phyloP scores from a whole-genome alignment of 2,329 filamentous ascomycete genomes.

The Chalaropsis ovoidea region DNA sequence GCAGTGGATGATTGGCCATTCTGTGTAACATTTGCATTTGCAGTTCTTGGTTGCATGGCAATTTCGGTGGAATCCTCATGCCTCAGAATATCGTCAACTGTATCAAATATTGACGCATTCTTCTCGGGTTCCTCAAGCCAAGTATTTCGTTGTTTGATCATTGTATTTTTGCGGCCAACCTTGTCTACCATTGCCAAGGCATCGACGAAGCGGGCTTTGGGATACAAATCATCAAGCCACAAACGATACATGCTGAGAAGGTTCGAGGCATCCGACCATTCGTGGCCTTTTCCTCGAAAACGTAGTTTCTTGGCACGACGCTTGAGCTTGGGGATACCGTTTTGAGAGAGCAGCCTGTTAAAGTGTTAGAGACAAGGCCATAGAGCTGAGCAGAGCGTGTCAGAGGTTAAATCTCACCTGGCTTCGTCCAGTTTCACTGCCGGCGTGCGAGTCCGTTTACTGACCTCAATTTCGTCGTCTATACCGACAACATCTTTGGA shows the following conservation, averaged over 20 bases:
- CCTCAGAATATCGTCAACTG: slow-evolving; percentile 29
- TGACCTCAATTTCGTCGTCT: slow-evolving; percentile 75
- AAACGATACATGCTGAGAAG: slow-evolving; percentile 86
- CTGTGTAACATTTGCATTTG: neutral
- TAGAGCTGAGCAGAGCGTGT: neutral
- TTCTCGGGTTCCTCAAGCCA: slow-evolving; percentile 72
- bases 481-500: slow-evolving; percentile 55
- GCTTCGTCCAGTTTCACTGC: slow-evolving; percentile 79
- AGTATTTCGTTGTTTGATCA: slow-evolving; percentile 63
- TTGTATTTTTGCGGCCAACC: slow-evolving; percentile 70
- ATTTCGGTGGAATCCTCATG: slow-evolving; percentile 14
- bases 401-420: slow-evolving; percentile 39
- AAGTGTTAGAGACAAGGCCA: neutral
- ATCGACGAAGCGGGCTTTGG: slow-evolving; percentile 87
- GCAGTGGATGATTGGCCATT: neutral
- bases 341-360: slow-evolving; percentile 63
- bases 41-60: neutral
- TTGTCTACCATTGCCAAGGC: slow-evolving; percentile 87
- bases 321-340: slow-evolving; percentile 74
- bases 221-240: slow-evolving; percentile 94
- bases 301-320: slow-evolving; percentile 60
- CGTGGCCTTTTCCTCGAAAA: slow-evolving; percentile 88
- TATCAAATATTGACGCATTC: slow-evolving; percentile 31
- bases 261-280: slow-evolving; percentile 77
- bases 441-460: slow-evolving; percentile 60